Evolutionary conservation across 306 rosid genomes (phyloP).

Genomic region (Dryas octopetala): DNA sequence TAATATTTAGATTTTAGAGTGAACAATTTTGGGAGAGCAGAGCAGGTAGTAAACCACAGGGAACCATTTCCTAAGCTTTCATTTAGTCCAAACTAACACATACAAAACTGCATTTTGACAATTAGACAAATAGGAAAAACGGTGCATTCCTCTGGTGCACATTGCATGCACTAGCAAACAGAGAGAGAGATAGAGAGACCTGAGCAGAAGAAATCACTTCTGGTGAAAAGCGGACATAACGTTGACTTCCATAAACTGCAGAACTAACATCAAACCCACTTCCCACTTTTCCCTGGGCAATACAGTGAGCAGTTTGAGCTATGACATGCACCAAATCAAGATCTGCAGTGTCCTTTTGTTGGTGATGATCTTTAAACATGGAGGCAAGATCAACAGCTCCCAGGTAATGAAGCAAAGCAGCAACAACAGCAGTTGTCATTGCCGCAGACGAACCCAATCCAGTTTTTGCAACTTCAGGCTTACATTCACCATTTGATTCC

Average conservation of each 20-base stretch:
- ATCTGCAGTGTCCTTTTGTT: constrained; percentile 44
- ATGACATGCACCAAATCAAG: constrained; percentile 82
- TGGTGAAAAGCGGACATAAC: constrained; percentile 95
- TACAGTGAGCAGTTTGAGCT: constrained; percentile 95
- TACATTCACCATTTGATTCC: constrained; percentile 61
- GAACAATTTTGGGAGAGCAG: not conserved
- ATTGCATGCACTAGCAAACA: not conserved
- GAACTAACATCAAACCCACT: constrained; percentile 99
- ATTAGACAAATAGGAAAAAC: not conserved
- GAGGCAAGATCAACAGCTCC: constrained; percentile 68
- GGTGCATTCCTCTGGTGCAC: constrained; percentile 22
- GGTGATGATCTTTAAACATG: constrained; percentile 27
- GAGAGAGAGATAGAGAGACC: constrained; percentile 39
- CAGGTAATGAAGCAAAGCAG: constrained; percentile 89
- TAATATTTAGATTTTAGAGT: not conserved
- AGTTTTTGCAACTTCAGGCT: constrained; percentile 98
- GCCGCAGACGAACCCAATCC: constrained; percentile 99
- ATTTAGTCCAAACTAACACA: not conserved
- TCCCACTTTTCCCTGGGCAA: constrained; percentile 98
- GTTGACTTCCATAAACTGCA: constrained; percentile 98
- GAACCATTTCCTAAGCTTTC: constrained; percentile 16
- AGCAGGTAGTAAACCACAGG: not conserved
- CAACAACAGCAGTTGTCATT: constrained; percentile 98
- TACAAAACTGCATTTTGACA: constrained; percentile 13
- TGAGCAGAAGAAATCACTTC: constrained; percentile 84